These are phyloP conservation scores for Chalciporus sphaerocephalus DNA, from an alignment of 768 basidiomycete genomes.

Conservation along the genomic window DNA sequence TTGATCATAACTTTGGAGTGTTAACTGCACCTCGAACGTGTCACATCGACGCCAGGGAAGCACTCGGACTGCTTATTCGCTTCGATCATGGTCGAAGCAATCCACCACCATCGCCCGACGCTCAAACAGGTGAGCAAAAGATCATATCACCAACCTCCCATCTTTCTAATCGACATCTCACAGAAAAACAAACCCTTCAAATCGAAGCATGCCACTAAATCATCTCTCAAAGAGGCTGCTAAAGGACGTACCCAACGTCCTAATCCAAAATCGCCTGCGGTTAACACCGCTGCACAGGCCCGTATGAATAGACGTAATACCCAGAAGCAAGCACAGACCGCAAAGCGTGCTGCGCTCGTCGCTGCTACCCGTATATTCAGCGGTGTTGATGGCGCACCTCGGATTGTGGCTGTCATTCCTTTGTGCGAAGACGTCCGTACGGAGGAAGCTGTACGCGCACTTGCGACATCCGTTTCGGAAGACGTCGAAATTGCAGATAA, in stretches of 20 bases:
- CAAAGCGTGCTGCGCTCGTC: slow-evolving; percentile 65
- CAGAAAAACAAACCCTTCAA: slow-evolving; percentile 93
- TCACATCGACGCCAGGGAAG: no score
- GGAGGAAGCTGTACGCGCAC: slow-evolving; percentile 45
- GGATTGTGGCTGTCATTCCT: slow-evolving; percentile 86
- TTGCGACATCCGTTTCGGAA: slow-evolving; percentile 59
- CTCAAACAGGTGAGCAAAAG: slow-evolving; percentile 70
- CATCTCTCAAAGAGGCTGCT: slow-evolving; percentile 73
- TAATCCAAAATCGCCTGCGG: slow-evolving; percentile 47
- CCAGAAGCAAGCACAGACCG: slow-evolving; percentile 75
- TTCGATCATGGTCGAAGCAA: slow-evolving; percentile 35
- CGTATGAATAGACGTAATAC: slow-evolving; percentile 78
- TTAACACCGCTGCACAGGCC: slow-evolving; percentile 58
- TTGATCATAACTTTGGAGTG: neutral
- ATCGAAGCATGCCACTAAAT: slow-evolving; percentile 85
- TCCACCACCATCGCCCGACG: slow-evolving; percentile 69
- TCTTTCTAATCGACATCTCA: slow-evolving; percentile 1
- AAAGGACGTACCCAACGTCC: slow-evolving; percentile 67
- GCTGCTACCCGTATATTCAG: slow-evolving; percentile 75
- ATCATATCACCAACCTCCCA: neutral
- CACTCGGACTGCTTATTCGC: neutral
- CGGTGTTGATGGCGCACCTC: slow-evolving; percentile 72
- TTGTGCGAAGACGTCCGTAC: slow-evolving; percentile 65
- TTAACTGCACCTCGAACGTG: neutral
- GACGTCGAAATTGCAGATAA: slow-evolving; percentile 17